A percentile compares a stretch with the other conserved stretches of the same genome.
These are phyloP conservation scores for Brassica nigra DNA, from an alignment of 345 rosid genomes.

Conservation along the genomic window DNA sequence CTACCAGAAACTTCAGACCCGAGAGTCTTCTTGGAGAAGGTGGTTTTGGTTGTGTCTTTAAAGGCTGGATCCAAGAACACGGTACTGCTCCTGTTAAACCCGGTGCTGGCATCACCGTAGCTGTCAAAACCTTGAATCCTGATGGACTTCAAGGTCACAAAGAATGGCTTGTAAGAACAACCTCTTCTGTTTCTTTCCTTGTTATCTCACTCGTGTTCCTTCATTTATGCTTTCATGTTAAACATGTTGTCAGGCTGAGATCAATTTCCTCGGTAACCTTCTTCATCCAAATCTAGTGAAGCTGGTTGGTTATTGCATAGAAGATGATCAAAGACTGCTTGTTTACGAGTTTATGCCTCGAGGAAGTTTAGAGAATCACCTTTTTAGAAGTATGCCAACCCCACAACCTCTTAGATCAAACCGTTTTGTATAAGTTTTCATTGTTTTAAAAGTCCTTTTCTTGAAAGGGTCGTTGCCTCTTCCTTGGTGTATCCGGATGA, in stretches of 20 bases:
- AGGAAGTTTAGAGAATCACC: slow-evolving; percentile 73
- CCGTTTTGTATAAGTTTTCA: slow-evolving; percentile 2
- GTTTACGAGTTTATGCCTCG: slow-evolving; percentile 72
- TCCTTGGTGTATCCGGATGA: slow-evolving; percentile 86
- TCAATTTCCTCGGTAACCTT: slow-evolving; percentile 69
- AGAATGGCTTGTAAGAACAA: slow-evolving; percentile 85
- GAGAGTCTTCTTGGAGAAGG: slow-evolving; percentile 99
- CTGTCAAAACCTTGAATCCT: slow-evolving; percentile 95
- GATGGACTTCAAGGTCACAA: slow-evolving; percentile 99
- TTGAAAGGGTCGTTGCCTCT: slow-evolving; percentile 75
- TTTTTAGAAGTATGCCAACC: slow-evolving; percentile 57
- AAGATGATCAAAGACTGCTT: slow-evolving; percentile 66
- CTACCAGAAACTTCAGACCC: slow-evolving; percentile 93
- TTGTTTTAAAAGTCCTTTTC: not conserved
- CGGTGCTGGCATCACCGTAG: slow-evolving; percentile 95
- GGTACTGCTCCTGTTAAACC: slow-evolving; percentile 98
- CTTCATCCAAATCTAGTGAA: slow-evolving; percentile 60
- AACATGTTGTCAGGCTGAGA: slow-evolving; percentile 57
- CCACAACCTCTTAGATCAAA: not conserved
- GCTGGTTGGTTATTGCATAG: slow-evolving; percentile 59
- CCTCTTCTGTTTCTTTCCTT: not conserved
- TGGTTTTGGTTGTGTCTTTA: slow-evolving; percentile 96
- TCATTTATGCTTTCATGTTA: not conserved
- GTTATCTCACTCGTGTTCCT: not conserved
- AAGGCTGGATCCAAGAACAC: slow-evolving; percentile 97